A percentile compares a stretch with the other conserved stretches of the same genome.
phyloP scores from a whole-genome alignment of 2,329 filamentous ascomycete genomes.

The Colletotrichum sp. region DNA sequence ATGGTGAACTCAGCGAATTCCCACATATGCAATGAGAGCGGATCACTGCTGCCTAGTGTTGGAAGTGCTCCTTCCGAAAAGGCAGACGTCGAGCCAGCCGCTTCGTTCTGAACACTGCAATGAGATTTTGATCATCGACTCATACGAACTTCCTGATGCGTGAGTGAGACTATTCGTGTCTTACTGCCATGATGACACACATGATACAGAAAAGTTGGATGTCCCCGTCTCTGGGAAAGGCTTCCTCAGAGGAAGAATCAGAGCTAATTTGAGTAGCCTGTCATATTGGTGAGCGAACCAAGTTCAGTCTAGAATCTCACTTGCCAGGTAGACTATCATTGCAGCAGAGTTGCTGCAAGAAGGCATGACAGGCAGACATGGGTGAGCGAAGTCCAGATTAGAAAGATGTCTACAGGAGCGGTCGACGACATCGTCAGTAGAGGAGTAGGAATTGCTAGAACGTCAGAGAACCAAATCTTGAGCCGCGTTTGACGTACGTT shows the following conservation, averaged over 20 bases:
- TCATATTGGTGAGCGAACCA: background rate
- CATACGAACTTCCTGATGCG: background rate
- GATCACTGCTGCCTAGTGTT: background rate
- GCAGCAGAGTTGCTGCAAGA: background rate
- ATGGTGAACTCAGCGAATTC: background rate
- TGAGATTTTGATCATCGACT: background rate
- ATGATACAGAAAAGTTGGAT: too few relatives aligned
- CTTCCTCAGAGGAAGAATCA: too few relatives aligned
- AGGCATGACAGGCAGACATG: too few relatives aligned
- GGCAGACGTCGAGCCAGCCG: background rate
- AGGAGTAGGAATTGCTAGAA: too few relatives aligned
- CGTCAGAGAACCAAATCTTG: too few relatives aligned
- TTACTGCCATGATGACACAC: background rate
- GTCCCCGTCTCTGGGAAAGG: too few relatives aligned
- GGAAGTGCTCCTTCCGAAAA: background rate
- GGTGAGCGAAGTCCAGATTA: background rate
- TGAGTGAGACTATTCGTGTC: background rate
- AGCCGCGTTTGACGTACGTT: too few relatives aligned
- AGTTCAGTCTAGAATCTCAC: background rate
- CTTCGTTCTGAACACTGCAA: background rate
- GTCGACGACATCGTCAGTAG: background rate
- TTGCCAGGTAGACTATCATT: too few relatives aligned
- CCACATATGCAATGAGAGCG: background rate
- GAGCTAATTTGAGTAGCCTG: background rate
- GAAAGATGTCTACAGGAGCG: background rate